Base-by-base conservation (phyloP, 768 basidiomycete genomes). In the Lactifluus echinatus region DNA sequence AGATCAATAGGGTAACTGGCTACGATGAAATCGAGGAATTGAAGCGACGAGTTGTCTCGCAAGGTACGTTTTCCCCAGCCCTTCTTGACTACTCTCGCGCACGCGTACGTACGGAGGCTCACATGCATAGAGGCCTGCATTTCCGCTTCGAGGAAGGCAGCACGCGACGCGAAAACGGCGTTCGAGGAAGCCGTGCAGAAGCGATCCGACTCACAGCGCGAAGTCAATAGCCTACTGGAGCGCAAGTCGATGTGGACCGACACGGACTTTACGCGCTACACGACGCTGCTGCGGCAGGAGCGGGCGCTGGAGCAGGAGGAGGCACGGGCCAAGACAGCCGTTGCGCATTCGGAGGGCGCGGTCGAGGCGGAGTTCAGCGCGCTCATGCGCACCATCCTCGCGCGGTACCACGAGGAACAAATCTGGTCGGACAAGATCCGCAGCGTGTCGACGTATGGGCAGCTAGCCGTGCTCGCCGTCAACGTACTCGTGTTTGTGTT, bases 361-460 rank as follows among this genome's bases (percentile, higher is more conserved):
- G 90, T 93, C 17, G 96, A 99, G 63, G 79, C 80, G 44, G 89
- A 87, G 64, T 96, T 98, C 68, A 85, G 78, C 66, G 86, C 84
- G 67, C 78, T 97, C 62, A 89, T 95, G 86, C 84, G 84, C 55
- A 76, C 80, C 10, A 98, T 98, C 66, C 79, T 99, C 57, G 84
- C 82, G 48, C 80, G 95, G 37, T 98, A 98, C 70, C 95, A 98
- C 73, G 95, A 97, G 72, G 96, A 99, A 69, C 96, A 99, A 69
- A 83, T 97, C 2, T 99, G 96, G 96, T 93, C 90, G 52, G 95
- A 99, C 76, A 99, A 99, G 73, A 96, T 99, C 58, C 83, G 96
- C 34, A 92, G 89, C 64, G 87, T 88, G 26, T 93, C 90, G 60
- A 97, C 96, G 4, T 97, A 97, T 68, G 94, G 93, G 3, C 87